Conservation (phyloP, 805 yeast species). For the Candida michaelii region DNA sequence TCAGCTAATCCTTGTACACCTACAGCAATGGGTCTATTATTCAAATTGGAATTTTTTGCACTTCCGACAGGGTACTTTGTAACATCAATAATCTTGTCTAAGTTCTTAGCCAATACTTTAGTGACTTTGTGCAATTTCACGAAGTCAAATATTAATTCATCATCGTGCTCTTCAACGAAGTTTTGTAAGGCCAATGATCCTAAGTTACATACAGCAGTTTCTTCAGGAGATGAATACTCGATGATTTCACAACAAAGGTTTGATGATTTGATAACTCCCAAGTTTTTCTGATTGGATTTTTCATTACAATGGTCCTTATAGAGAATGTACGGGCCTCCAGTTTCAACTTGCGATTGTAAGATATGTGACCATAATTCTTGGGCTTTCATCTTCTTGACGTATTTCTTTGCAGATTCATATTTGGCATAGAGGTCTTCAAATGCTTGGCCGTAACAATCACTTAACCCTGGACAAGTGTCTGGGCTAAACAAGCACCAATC, state of each 20-base stretch:
- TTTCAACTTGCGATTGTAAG: slow-evolving; percentile 89
- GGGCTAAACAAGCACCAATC: slow-evolving; percentile 93
- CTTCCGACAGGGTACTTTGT: slow-evolving; percentile 81
- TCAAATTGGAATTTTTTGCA: slow-evolving; percentile 73
- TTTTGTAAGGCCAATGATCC: slow-evolving; percentile 90
- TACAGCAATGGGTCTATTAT: slow-evolving; percentile 90
- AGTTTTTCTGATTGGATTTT: slow-evolving; percentile 86
- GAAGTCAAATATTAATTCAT: slow-evolving; percentile 64
- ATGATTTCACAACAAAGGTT: slow-evolving; percentile 93
- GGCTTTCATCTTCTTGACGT: slow-evolving; percentile 68
- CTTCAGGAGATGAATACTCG: slow-evolving; percentile 88
- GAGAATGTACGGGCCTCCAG: slow-evolving; percentile 93
- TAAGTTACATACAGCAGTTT: slow-evolving; percentile 92
- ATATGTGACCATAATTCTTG: slow-evolving; percentile 90
- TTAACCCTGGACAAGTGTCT: slow-evolving; percentile 80
- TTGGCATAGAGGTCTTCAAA: slow-evolving; percentile 68
- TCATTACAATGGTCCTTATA: slow-evolving; percentile 89
- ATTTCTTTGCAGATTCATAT: slow-evolving; percentile 72
- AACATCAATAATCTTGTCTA: slow-evolving; percentile 81
- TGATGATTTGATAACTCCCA: slow-evolving; percentile 90
- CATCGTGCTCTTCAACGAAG: slow-evolving; percentile 45
- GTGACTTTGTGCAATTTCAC: slow-evolving; percentile 69
- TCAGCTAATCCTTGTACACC: slow-evolving; percentile 99
- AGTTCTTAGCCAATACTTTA: slow-evolving; percentile 74
- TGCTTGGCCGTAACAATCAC: slow-evolving; percentile 81